Evolutionary conservation across 1,284 basidiomycete genomes (phyloP).

Genomic region (Apiotrichum siamense): DNA sequence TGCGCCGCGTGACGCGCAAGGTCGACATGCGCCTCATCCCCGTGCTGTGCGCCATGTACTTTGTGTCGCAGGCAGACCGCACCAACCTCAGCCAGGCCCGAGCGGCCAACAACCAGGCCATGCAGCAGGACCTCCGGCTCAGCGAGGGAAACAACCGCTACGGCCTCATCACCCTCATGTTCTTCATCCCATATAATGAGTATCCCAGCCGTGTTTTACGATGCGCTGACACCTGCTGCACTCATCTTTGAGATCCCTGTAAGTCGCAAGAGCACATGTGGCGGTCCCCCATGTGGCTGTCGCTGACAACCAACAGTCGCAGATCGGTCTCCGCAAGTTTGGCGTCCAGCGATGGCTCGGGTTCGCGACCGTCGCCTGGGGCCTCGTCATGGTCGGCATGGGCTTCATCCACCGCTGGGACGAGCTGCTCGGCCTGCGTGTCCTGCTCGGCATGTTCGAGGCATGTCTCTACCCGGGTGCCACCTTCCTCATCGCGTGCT

Average conservation of each 20-base stretch:
- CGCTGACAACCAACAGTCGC: not conserved
- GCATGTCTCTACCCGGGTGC: conserved; percentile 41
- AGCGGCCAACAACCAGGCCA: conserved; percentile 13
- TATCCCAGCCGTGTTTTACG: no score
- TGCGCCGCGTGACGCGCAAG: conserved; percentile 6
- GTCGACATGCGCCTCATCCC: conserved; percentile 17
- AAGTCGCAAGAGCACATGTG: not conserved
- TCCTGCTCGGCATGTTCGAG: conserved; percentile 46
- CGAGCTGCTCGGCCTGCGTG: conserved; percentile 43
- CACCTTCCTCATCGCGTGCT: conserved; percentile 48
- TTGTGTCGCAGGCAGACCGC: conserved; percentile 11
- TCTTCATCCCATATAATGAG: not conserved
- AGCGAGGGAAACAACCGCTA: conserved; percentile 35
- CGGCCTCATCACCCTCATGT: conserved; percentile 27
- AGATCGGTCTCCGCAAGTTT: not conserved
- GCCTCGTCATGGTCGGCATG: conserved; percentile 45
- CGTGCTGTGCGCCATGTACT: conserved; percentile 12
- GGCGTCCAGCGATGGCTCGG: conserved; percentile 4
- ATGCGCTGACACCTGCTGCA: not conserved
- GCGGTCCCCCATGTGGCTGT: not conserved
- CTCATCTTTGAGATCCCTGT: conserved; percentile 1
- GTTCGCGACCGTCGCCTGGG: conserved; percentile 33
- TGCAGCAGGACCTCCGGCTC: conserved; percentile 26
- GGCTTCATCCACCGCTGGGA: conserved; percentile 37
- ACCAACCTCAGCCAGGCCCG: conserved; percentile 24